Evolutionary conservation across 805 yeast genomes (phyloP).

Genomic region (Kregervanrija delftensis): DNA sequence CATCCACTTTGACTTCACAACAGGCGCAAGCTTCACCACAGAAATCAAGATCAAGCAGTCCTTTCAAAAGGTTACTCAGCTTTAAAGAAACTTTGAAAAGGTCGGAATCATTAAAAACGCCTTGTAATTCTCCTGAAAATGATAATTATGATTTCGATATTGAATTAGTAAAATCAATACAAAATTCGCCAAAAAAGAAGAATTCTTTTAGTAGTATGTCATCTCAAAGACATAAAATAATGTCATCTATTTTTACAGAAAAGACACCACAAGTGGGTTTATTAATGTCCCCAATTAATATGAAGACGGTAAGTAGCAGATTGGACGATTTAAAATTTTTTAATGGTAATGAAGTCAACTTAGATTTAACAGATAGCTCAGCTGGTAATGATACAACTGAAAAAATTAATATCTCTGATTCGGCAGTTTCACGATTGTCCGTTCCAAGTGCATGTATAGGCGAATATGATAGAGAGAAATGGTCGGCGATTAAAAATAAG

Average conservation of each 20-base stretch:
- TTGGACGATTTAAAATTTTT: no score
- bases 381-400: no score
- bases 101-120: slow-evolving; percentile 1
- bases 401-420: background rate
- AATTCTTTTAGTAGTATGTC: background rate
- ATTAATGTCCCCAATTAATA: no score
- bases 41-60: slow-evolving; percentile 17
- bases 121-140: background rate
- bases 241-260: slow-evolving; percentile 10
- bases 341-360: no score
- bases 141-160: slow-evolving; percentile 18
- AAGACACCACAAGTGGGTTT: background rate
- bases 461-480: slow-evolving; percentile 59
- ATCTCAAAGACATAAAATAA: slow-evolving; percentile 11
- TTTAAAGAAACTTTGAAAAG: slow-evolving; percentile 13
- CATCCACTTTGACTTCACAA: background rate
- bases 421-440: slow-evolving; percentile 26
- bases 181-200: slow-evolving; percentile 20
- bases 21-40: background rate
- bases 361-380: no score
- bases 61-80: slow-evolving; percentile 21
- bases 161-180: slow-evolving; percentile 20
- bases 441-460: slow-evolving; percentile 56
- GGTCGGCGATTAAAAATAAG: slow-evolving; percentile 43
- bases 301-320: no score